Base-by-base conservation (phyloP, 208 protist species). In the Crithidia bombi region DNA sequence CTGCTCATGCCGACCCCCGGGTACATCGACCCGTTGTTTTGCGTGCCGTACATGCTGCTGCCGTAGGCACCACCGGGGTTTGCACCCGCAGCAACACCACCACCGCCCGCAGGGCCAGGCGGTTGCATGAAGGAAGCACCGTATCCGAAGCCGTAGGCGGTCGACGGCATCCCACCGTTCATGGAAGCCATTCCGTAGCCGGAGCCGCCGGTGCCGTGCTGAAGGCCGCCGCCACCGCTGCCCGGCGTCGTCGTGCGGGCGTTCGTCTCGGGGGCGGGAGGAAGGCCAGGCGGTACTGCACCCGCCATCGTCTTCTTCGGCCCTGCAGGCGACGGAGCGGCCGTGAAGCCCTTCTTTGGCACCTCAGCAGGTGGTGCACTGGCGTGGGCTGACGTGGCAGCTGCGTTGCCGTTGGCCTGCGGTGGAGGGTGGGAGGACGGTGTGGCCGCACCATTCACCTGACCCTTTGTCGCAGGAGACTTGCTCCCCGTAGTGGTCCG, bases 11-110 rank as follows among this genome's bases (percentile, higher is more conserved):
- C 46, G 0, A 26, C 39, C 9, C 72, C 72, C 28, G 47, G 61
- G 46, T 66, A 66, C 61, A 79, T 57, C 25, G 38, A 74, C 61
- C 59, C 59, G 61, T 56, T 66, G 61, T 33, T 43, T 46, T 66
- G 61, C 62, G 62, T 39, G 44, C 67, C 61, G 67, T 74, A 79
- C 62, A 79, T 69, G 62, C 61, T 70, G 28, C 65, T 26, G 26
- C 43, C 57, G 41, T 63, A 63, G 23, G 14, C 28, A 21, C 28
- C 10, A 36, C 15, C 30, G 28, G 26, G 17, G 32, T 39, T 44
- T 12, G 32, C 11, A 2, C 19, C 41, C 0, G 5, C 54, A 15
- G 38, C 50, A 14, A 11, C 35, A 51, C 44, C 47, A 17, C 14
- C n/a, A 17, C 23, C 32, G 39, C 36, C 50, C 15, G 23, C 17